Percentiles rank a stretch among this genome's conserved stretches.
These are phyloP conservation scores for Cytauxzoon felis DNA, from an alignment of 169 alveolate species.

Conservation along the genomic window DNA sequence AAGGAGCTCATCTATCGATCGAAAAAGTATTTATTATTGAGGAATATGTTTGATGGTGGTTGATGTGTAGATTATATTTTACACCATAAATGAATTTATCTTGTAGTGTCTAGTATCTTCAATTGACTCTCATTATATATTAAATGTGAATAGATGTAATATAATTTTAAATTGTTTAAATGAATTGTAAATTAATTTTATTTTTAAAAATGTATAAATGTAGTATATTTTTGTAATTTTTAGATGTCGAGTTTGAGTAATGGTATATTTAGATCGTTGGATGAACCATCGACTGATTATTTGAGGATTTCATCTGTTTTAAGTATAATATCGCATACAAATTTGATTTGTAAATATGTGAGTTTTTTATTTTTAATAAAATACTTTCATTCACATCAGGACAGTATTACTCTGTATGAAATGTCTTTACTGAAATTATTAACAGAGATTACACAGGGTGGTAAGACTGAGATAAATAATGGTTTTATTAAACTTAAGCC, in stretches of 20 bases:
- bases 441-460: constrained; percentile 50
- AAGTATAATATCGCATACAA: constrained; percentile 34
- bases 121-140: background rate
- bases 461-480: constrained; percentile 34
- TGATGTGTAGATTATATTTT: background rate
- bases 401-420: constrained; percentile 11
- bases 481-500: constrained; percentile 28
- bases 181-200: background rate
- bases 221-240: background rate
- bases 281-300: too few species aligned
- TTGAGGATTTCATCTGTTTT: constrained; percentile 45
- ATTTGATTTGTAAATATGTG: background rate
- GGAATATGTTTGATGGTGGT: background rate
- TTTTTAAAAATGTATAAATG: background rate
- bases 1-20: constrained; percentile 33
- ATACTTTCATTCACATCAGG: background rate
- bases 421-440: constrained; percentile 36
- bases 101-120: too few species aligned
- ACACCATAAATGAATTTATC: background rate
- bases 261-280: too few species aligned
- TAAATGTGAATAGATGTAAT: background rate
- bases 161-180: background rate
- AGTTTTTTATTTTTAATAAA: background rate
- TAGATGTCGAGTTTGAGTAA: too few species aligned
- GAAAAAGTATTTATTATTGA: constrained; percentile 8